Evolutionary conservation across 257 asterid genomes (phyloP).

Genomic region (Capsicum rhomboideum): DNA sequence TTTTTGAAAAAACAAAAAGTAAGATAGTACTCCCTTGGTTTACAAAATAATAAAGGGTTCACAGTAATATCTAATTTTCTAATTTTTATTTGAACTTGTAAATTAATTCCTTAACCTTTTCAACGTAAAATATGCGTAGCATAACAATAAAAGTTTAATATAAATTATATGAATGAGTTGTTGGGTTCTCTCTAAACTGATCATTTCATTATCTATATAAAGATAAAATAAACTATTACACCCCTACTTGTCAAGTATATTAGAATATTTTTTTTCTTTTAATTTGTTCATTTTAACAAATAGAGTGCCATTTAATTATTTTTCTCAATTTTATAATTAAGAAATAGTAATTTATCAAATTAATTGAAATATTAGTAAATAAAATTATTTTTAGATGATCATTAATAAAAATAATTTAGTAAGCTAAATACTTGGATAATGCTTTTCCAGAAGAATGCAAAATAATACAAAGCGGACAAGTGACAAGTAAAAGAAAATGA

Average conservation of each 20-base stretch:
- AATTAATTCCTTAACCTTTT: not conserved
- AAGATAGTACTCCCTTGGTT: not conserved
- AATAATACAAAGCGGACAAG: not conserved
- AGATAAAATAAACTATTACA: not conserved
- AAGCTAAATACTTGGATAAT: not conserved
- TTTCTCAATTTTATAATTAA: too few relatives aligned
- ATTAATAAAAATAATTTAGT: not conserved
- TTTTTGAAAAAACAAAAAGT: not conserved
- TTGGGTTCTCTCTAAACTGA: not conserved
- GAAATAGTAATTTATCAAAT: not conserved
- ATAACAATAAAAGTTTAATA: not conserved
- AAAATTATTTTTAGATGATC: not conserved
- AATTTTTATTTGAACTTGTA: not conserved
- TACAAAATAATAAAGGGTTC: not conserved
- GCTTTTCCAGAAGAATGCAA: not conserved
- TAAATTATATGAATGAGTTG: too few relatives aligned
- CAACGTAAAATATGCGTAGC: not conserved
- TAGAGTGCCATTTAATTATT: not conserved
- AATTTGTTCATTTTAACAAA: too few relatives aligned
- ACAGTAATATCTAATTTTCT: not conserved
- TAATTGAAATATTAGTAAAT: not conserved
- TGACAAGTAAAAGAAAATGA: not conserved
- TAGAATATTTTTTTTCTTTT: not conserved
- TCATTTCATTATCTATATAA: not conserved
- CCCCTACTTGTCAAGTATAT: not conserved